phyloP scores from a whole-genome alignment of 352 stramenopile species.

The Globisporangium alternatum region DNA sequence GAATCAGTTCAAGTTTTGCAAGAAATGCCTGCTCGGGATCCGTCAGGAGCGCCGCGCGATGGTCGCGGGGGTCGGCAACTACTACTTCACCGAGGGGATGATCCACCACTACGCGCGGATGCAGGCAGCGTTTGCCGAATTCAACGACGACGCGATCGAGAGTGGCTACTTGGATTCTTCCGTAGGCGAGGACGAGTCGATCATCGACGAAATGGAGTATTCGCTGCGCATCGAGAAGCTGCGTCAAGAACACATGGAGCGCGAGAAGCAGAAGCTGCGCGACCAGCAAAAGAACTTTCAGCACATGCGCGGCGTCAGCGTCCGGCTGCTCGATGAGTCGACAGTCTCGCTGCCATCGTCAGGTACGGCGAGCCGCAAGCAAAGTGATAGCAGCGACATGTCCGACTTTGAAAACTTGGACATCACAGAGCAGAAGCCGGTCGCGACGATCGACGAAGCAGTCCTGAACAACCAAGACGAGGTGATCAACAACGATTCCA shows the following conservation, averaged over 20 bases:
- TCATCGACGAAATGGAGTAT: constrained; percentile 48
- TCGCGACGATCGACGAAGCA: background rate
- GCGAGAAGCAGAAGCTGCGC: constrained; percentile 52
- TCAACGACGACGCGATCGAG: constrained; percentile 20
- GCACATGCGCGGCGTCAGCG: constrained; percentile 15
- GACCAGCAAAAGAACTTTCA: constrained; percentile 7
- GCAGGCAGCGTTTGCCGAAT: constrained; percentile 15
- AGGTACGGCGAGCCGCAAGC: background rate
- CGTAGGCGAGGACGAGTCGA: constrained; percentile 33
- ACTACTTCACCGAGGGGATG: constrained; percentile 46
- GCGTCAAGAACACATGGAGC: constrained; percentile 60
- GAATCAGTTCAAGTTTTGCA: constrained; percentile 69
- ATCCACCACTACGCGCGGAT: constrained; percentile 44
- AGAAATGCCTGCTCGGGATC: constrained; percentile 50
- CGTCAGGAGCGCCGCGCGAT: constrained; percentile 62
- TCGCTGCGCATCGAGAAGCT: constrained; percentile 55
- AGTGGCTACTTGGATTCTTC: constrained; percentile 16
- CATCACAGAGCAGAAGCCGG: constrained; percentile 14
- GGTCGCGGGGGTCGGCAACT: constrained; percentile 40
- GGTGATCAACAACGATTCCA: no score
- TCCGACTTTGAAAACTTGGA: constrained; percentile 47
- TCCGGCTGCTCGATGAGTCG: constrained; percentile 47
- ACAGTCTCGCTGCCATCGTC: constrained; percentile 10
- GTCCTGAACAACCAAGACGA: no score
- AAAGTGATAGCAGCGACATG: constrained; percentile 17